These are phyloP conservation scores for Canavalia gladiata DNA, from an alignment of 306 rosid species.

Conservation along the genomic window DNA sequence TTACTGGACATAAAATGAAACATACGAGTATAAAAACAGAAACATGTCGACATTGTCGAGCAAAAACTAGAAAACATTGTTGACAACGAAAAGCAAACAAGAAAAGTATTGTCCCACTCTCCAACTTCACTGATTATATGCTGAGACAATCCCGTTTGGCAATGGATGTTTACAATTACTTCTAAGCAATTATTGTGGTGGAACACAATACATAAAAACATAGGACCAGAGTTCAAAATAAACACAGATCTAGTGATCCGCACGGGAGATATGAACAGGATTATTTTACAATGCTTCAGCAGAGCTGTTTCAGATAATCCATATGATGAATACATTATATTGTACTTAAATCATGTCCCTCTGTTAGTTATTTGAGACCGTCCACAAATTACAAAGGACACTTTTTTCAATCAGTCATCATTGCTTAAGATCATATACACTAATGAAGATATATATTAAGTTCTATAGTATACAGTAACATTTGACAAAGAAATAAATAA, in stretches of 20 bases:
- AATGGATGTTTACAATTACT: conserved; percentile 1
- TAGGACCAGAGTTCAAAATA: not conserved
- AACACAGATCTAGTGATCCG: conserved; percentile 14
- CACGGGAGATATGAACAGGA: not conserved
- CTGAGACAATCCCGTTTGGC: conserved; percentile 10
- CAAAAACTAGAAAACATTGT: not conserved
- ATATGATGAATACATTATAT: conserved; percentile 5
- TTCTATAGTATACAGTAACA: conserved; percentile 12
- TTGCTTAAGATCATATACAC: conserved; percentile 31
- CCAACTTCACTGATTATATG: not conserved
- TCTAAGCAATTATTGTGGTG: not conserved
- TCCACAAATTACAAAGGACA: conserved; percentile 2
- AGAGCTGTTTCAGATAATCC: conserved; percentile 7
- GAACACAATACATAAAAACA: not conserved
- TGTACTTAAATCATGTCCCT: not conserved
- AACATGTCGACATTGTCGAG: not conserved
- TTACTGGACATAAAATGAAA: not conserved
- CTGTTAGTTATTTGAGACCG: conserved; percentile 8
- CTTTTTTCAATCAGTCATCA: not conserved
- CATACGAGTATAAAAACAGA: not conserved
- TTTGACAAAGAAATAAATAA: conserved; percentile 33
- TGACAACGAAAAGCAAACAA: not conserved
- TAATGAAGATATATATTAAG: conserved; percentile 1
- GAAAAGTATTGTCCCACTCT: not conserved
- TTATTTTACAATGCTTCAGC: conserved; percentile 22